These are phyloP conservation scores for Cruciata laevipes DNA, from an alignment of 257 asterid genomes.

Conservation along the genomic window DNA sequence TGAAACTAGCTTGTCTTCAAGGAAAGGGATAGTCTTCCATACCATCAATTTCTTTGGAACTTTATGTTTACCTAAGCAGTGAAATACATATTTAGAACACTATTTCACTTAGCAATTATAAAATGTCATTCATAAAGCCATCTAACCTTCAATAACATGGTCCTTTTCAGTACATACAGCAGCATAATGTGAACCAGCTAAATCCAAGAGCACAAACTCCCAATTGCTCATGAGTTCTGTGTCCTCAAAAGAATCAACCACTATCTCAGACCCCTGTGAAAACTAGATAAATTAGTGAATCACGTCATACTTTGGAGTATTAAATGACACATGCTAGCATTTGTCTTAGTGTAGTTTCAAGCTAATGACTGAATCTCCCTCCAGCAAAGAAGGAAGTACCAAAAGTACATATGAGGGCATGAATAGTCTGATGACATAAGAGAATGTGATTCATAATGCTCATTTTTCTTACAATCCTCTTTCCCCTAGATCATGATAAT, in stretches of 20 bases:
- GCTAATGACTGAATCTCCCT: background rate
- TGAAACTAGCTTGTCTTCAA: constrained; percentile 55
- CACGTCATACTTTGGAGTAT: background rate
- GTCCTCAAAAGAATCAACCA: constrained; percentile 42
- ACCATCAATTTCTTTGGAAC: constrained; percentile 46
- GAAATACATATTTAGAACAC: constrained; percentile 5
- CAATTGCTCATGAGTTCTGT: constrained; percentile 42
- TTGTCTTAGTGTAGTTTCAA: background rate
- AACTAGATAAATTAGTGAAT: constrained; percentile 19
- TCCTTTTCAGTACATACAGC: constrained; percentile 63
- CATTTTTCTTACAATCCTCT: background rate
- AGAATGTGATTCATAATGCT: background rate
- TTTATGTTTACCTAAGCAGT: constrained; percentile 28
- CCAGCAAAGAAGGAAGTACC: background rate
- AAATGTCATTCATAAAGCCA: constrained; percentile 1
- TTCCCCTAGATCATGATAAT: background rate
- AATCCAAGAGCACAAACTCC: constrained; percentile 64
- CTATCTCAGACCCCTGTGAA: constrained; percentile 51
- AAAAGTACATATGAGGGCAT: background rate
- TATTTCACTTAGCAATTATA: background rate
- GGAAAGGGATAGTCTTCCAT: constrained; percentile 74
- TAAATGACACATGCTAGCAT: background rate
- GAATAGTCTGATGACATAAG: too few species aligned
- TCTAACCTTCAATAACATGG: constrained; percentile 37
- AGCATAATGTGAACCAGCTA: constrained; percentile 67